These are phyloP conservation scores for Cudoniella acicularis DNA, from an alignment of 495 filamentous ascomycete species.

Conservation along the genomic window DNA sequence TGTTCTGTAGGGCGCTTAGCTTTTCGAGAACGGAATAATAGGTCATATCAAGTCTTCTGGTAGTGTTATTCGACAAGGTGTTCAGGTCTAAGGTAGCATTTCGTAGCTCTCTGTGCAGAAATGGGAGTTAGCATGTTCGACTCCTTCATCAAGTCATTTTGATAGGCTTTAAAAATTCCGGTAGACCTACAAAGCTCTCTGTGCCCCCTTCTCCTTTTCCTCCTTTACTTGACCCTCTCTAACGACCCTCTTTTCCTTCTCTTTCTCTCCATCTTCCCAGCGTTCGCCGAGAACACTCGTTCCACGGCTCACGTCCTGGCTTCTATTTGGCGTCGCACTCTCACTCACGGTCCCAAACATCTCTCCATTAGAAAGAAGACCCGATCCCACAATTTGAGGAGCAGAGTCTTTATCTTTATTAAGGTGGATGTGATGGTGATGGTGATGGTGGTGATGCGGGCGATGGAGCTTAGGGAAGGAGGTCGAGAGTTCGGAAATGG, in stretches of 20 bases:
- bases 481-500: conserved; percentile 46
- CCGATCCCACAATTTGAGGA: conserved; percentile 27
- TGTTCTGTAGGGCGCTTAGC: conserved; percentile 62
- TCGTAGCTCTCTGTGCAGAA: conserved; percentile 19
- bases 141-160: no score
- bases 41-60: conserved; percentile 74
- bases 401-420: conserved; percentile 30
- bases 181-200: conserved; percentile 39
- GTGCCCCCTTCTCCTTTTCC: conserved; percentile 38
- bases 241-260: conserved; percentile 15
- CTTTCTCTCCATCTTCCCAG: conserved; percentile 25
- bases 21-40: conserved; percentile 84
- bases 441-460: conserved; percentile 38
- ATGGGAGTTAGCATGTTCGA: background rate
- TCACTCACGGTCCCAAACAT: conserved; percentile 29
- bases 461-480: conserved; percentile 35
- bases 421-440: conserved; percentile 36
- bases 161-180: background rate
- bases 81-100: conserved; percentile 40
- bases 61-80: conserved; percentile 51
- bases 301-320: conserved; percentile 37
- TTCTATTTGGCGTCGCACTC: conserved; percentile 38
- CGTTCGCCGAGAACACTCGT: conserved; percentile 35
- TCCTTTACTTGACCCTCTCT: conserved; percentile 33
- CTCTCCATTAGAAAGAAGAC: conserved; percentile 24